Percentiles rank a stretch among this genome's conserved stretches.
phyloP scores from a whole-genome alignment of 257 asterid genomes.

The Coffea canephora region DNA sequence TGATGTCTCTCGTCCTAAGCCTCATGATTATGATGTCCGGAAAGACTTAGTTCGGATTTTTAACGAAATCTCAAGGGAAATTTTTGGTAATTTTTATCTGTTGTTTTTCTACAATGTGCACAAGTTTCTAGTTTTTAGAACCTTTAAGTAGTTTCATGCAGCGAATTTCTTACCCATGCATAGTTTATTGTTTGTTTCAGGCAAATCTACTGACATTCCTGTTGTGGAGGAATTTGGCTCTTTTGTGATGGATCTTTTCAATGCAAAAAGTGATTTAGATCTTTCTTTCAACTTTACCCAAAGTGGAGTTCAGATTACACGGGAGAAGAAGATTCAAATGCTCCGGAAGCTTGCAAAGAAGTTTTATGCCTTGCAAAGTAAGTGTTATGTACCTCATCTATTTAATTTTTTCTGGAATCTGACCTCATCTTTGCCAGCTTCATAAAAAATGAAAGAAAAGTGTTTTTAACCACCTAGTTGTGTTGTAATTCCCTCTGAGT shows the following conservation, averaged over 20 bases:
- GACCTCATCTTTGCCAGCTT: neutral
- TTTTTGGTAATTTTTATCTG: slow-evolving; percentile 54
- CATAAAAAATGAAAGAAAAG: neutral
- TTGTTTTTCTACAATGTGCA: slow-evolving; percentile 8
- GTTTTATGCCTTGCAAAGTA: slow-evolving; percentile 74
- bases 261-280: slow-evolving; percentile 73
- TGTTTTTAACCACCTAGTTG: neutral
- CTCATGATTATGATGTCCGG: slow-evolving; percentile 60
- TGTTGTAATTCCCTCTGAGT: neutral
- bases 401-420: neutral
- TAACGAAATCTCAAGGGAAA: slow-evolving; percentile 74
- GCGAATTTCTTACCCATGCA: neutral
- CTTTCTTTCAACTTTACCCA: slow-evolving; percentile 69
- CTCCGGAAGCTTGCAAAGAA: slow-evolving; percentile 72
- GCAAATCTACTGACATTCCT: slow-evolving; percentile 51
- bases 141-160: neutral
- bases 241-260: slow-evolving; percentile 84
- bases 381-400: neutral
- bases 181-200: slow-evolving; percentile 36
- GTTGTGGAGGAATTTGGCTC: slow-evolving; percentile 87
- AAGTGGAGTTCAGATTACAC: slow-evolving; percentile 40
- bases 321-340: slow-evolving; percentile 73
- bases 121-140: neutral
- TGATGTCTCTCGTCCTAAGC: slow-evolving; percentile 51
- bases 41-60: slow-evolving; percentile 64